Conservation (phyloP, 176 grass and related monocot species). For the Coix lacrymajobi region DNA sequence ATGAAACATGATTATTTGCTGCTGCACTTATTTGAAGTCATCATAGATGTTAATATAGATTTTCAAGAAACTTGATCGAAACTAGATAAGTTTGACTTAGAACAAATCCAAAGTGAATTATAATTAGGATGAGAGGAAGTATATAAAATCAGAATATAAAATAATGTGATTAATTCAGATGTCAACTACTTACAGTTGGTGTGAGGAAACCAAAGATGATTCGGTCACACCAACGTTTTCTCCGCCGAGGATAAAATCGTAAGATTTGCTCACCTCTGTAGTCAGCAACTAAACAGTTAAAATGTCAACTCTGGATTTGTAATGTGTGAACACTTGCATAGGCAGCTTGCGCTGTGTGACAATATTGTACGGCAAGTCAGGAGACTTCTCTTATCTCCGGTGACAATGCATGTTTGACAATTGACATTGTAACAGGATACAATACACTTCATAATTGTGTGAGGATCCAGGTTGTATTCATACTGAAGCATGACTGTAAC, state of each 20-base stretch:
- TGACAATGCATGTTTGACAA: constrained; percentile 43
- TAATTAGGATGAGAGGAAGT: neutral
- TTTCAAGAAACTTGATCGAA: neutral
- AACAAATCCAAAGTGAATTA: neutral
- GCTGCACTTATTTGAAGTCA: neutral
- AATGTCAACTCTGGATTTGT: constrained; percentile 13
- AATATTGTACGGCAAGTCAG: constrained; percentile 26
- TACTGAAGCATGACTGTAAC: constrained; percentile 15
- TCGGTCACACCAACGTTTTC: constrained; percentile 5
- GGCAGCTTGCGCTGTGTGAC: constrained; percentile 27
- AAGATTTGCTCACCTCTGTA: constrained; percentile 11
- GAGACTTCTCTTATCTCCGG: constrained; percentile 2
- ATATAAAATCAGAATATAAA: constrained; percentile 1
- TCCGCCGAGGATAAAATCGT: constrained; percentile 1
- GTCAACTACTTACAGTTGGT: constrained; percentile 36
- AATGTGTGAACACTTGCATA: constrained; percentile 34
- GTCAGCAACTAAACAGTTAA: neutral
- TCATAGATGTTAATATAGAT: neutral
- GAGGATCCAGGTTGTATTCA: constrained; percentile 24
- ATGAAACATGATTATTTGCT: neutral
- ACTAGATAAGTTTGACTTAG: neutral
- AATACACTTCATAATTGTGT: neutral
- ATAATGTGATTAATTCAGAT: constrained; percentile 31
- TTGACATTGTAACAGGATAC: constrained; percentile 38
- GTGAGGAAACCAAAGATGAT: constrained; percentile 29